Evolutionary conservation across 768 basidiomycete genomes (phyloP).

Genomic region (Hericium alpestre): DNA sequence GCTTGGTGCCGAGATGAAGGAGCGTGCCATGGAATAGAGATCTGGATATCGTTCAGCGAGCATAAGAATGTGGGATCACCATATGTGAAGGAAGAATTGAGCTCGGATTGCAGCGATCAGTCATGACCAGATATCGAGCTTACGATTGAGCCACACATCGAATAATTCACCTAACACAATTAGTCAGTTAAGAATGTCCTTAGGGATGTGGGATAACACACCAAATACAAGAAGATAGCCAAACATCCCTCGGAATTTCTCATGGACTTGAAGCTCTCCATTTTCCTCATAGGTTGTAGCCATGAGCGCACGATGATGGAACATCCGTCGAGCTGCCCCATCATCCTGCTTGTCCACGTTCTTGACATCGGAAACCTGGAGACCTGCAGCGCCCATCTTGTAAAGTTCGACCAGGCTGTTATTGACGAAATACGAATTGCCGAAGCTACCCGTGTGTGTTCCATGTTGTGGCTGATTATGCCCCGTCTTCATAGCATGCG

Average conservation of each 20-base stretch:
- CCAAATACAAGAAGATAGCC: conserved; percentile 18
- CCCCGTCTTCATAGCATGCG: conserved; percentile 16
- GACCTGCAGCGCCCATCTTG: conserved; percentile 5
- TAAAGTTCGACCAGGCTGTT: not conserved
- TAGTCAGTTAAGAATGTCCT: not conserved
- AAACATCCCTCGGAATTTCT: conserved; percentile 12
- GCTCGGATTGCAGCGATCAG: not conserved
- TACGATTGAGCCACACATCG: not conserved
- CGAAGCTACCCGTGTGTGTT: not conserved
- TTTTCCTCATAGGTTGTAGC: conserved; percentile 7
- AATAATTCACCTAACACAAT: not conserved
- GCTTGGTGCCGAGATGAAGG: conserved; percentile 18
- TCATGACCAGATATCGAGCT: too few relatives aligned
- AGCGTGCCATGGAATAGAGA: conserved; percentile 13
- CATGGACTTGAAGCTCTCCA: conserved; percentile 5
- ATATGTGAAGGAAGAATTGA: conserved; percentile 17
- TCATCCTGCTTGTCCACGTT: conserved; percentile 23
- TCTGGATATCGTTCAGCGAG: conserved; percentile 13
- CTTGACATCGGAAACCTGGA: conserved; percentile 14
- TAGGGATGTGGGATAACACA: not conserved
- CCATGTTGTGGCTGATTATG: conserved; percentile 16
- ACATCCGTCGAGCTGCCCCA: conserved; percentile 18
- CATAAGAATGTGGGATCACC: conserved; percentile 11
- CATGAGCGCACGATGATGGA: conserved; percentile 14
- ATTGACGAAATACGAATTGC: not conserved